Base-by-base conservation (phyloP, 2,329 filamentous ascomycete species). In the Pseudogymnoascus sp. region DNA sequence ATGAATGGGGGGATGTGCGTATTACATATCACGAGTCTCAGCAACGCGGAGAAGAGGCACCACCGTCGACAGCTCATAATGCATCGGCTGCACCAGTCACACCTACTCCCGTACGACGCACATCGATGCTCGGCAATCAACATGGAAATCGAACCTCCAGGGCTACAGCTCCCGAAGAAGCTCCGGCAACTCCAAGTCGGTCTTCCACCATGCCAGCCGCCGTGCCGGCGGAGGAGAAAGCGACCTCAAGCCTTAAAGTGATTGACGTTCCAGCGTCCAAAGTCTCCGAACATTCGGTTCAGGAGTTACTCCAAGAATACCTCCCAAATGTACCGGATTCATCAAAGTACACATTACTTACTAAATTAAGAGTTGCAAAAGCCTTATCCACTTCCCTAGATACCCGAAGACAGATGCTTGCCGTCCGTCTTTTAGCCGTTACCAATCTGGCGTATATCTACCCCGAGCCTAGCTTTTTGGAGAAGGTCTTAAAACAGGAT, bases 391-490 rank as follows among this genome's bases (percentile, higher is more conserved):
- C 79, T 1, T 85, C 88, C 0, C 71, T 79, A 10, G 79, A 85
- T 61, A 82, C 82, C 19, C 83, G 91, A 45, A 88, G 90, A 69
- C 81, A 88, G 66, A 84, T 92, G 13, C 78, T 99, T 56, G 84
- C 88, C 34, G 84, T 92, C 59, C 88, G 92, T 30, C 77, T 97
- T 35, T 78, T 99, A 39, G 91, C 92, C 12, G 86, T 97, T 62
- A 88, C 89, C 21, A 99, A 97, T 67, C 74, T 99, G 63, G 90
- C 91, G 2, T 96, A 95, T 70, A 89, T 97, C 59, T 87, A 95
- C 66, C 80, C 81, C 2, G 95, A 99, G 68, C 75, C 81, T 3
- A 82, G 84, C n/a, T 96, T 99, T 67, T 79, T 91, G 45, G 87
- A 92, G 63, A 92, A 90, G 71, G 82, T 96, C 39, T 79, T 96